Evolutionary conservation across 2,329 filamentous ascomycete genomes (phyloP), one percentile per base, ranked within the genome.

Genomic region (Blumeriella jaapii): DNA sequence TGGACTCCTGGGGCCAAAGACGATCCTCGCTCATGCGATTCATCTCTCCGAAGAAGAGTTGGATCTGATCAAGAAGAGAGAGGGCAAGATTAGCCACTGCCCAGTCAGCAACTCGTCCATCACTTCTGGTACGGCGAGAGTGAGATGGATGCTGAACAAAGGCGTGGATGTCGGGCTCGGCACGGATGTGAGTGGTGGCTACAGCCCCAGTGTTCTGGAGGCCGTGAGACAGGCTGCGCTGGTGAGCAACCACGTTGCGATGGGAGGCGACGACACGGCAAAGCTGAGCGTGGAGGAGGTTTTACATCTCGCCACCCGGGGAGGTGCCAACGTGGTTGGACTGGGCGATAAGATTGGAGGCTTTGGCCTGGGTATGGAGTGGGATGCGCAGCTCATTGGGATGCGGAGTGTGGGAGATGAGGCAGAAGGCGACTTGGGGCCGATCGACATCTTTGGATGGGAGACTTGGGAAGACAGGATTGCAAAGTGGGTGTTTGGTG

Each of bases 401-500:
- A 58, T 95, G 15, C 70, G 47, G 4, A 35, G 68, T 1, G 33
- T 50, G 3, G 70, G 46, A 3, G 36, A 68, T 1, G 31, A 50
- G 3, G 58, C 62, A 3, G 45, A 41, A 11, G 45, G 47, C 1
- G 63, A 68, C 3, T 60, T 61, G 1, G 77, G 79, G 0, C 75
- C 78, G 29, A 84, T 95, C 0, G 86, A 95, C 58, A 58, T 95
- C 0, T 98, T 95, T 63, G 87, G 86, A 1, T 85, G 79, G 72
- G 89, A 96, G 68, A 72, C 55, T n/a, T 93, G 82, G 84, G 74
- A 80, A 24, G 84, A 96, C 52, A 74, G 67, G 52, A 62, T 96
- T 8, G 82, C 84, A 34, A 98, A 98, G 65, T 98, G 91, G 91
- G 65, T 96, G 42, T 98, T 82, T 61, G 82, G 74, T 46, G 91